Conservation (phyloP, 2,329 filamentous ascomycete species). For the Exutisphaerella laricina region DNA sequence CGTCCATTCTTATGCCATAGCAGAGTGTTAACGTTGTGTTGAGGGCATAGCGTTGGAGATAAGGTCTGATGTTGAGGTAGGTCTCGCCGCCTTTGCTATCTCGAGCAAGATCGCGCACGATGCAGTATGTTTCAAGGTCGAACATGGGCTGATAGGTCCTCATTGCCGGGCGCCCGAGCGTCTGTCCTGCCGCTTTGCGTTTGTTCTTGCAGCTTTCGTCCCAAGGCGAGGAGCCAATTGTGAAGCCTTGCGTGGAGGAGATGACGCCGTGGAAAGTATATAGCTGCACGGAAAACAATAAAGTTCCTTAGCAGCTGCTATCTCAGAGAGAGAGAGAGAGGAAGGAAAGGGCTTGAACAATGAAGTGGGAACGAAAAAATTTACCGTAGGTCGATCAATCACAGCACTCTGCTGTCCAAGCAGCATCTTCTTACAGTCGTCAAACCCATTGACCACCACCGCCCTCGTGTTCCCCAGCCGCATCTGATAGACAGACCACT, state of each 20-base stretch:
- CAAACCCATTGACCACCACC: conserved; percentile 50
- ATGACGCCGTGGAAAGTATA: conserved; percentile 53
- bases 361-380: background rate
- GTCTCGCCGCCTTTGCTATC: conserved; percentile 40
- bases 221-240: conserved; percentile 51
- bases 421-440: conserved; percentile 48
- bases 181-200: conserved; percentile 47
- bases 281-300: too few relatives aligned
- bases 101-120: conserved; percentile 43
- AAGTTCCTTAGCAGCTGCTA: too few relatives aligned
- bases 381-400: conserved; percentile 30
- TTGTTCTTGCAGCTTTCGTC: conserved; percentile 51
- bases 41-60: conserved; percentile 50
- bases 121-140: conserved; percentile 49
- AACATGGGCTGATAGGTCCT: conserved; percentile 50
- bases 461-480: conserved; percentile 49
- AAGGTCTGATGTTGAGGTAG: conserved; percentile 43
- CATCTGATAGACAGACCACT: conserved; percentile 48
- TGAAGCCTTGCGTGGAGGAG: conserved; percentile 49
- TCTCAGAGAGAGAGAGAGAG: too few relatives aligned
- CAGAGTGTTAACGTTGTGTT: conserved; percentile 52
- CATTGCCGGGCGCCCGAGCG: conserved; percentile 43
- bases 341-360: too few relatives aligned
- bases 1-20: conserved; percentile 53
- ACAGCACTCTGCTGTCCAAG: conserved; percentile 43